phyloP scores from a whole-genome alignment of 2,329 filamentous ascomycete genomes.

The Aspergillus sergii region DNA sequence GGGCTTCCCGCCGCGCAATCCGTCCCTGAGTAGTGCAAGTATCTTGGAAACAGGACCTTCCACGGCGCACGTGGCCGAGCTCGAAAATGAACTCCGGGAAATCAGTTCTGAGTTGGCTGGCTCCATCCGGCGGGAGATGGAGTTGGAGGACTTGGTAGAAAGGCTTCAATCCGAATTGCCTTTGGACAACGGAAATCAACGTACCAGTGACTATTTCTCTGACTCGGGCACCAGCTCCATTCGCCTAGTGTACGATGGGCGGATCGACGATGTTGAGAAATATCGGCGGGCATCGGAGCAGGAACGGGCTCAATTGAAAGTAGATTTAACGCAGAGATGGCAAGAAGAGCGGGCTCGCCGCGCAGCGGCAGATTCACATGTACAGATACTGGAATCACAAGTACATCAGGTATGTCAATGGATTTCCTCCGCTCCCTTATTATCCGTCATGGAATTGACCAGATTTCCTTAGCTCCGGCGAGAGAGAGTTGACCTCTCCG shows the following conservation, averaged over 20 bases:
- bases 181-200: constrained; percentile 60
- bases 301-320: constrained; percentile 81
- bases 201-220: constrained; percentile 97
- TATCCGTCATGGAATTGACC: constrained; percentile 15
- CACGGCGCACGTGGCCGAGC: constrained; percentile 70
- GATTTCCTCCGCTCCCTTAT: neutral
- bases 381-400: constrained; percentile 78
- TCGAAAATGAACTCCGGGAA: constrained; percentile 92
- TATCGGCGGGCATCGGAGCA: constrained; percentile 84
- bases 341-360: constrained; percentile 82
- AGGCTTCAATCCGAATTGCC: constrained; percentile 75
- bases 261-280: constrained; percentile 74
- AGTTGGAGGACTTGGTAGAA: constrained; percentile 92
- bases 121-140: constrained; percentile 94
- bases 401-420: constrained; percentile 62
- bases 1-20: constrained; percentile 45
- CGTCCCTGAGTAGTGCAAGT: constrained; percentile 49
- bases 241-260: constrained; percentile 68
- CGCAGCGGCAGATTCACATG: constrained; percentile 77
- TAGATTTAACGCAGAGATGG: constrained; percentile 82
- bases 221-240: constrained; percentile 89
- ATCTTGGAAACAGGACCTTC: constrained; percentile 48
- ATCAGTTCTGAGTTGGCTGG: constrained; percentile 90
- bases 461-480: constrained; percentile 39
- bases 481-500: constrained; percentile 56